Evolutionary conservation across 83 land plant species (phyloP), one percentile per base, ranked within the genome.

Genomic region (Picea mariana): DNA sequence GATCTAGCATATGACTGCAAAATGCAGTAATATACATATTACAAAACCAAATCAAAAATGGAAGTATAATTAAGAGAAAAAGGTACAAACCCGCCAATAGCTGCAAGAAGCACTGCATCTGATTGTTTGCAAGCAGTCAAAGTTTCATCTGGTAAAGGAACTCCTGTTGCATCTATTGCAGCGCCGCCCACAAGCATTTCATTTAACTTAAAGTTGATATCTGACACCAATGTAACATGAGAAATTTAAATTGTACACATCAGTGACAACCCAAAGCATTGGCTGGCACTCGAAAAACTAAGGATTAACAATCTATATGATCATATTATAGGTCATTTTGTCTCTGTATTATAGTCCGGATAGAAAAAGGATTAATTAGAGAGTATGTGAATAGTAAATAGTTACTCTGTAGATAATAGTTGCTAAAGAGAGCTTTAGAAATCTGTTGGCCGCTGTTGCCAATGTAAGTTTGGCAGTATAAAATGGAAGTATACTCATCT

Each of bases 61-160:
- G 34, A 81, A 24, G 23, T 23, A 44, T 34, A 73, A 61, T 62
- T 49, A 81, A 27, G 77, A 20, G 58, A 81, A 88, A 80, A 71
- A n/a, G 67, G 21, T 69, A 24, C 67, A 67, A 82, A 97, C 99
- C 99, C 99, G 86, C 99, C 99, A 83, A 97, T 97, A 20, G 99
- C 98, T 62, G 98, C 98, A 80, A 97, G 93, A 38, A 97, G 95
- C 85, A 97, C 93, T 1, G 97, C 98, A 88, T 97, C 99, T 20
- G 98, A 92, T 23, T 88, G 83, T 75, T 88, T 87, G 67, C 95
- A 92, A 17, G 83, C 82, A 8, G 85, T 64, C 78, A 97, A 88
- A 7, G 99, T 97, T 77, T 97, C 99, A 15, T 92, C 94, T 52
- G 99, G 99, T 58, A 97, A 86, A 5, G 99, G 99, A 78, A 87